Base-by-base conservation (phyloP, 805 yeast species). In the Brettanomyces bruxellensis region DNA sequence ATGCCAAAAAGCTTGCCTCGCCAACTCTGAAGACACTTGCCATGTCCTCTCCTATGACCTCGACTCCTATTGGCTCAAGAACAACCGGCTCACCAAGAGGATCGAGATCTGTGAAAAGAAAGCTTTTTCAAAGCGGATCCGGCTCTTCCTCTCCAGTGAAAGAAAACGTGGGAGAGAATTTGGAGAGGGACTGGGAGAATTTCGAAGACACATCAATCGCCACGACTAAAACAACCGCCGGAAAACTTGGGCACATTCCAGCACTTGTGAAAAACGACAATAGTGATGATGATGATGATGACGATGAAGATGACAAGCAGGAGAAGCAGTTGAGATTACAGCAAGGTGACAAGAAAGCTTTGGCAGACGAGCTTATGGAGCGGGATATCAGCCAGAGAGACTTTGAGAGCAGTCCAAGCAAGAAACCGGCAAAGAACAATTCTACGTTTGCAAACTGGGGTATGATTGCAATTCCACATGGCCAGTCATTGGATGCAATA, bases 231-330 rank as follows among this genome's bases (percentile, higher is more conserved):
- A 9, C 32, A 1, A 9, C 9, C 7, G 41, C 24, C 41, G 25
- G 49, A 40, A 57, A 38, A 51, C 50, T 36, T 48, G 51, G 28
- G 56, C 57, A 43, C 51, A 55, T 44, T 58, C 58, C 42, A 49
- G 59, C 23, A 6, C 45, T 55, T 18, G 45, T 46, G 14, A 47
- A 48, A 41, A 45, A 47, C 35, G 47, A 47, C 38, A 63, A 58
- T 4, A 45, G 48, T 36, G 47, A 48, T 32, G 64, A 59, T 4
- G 49, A 49, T 13, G 62, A 38, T 7, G 41, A 38, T 2, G 25
- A 18, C 3, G 41, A 28, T 28, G 32, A 28, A 28, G 32, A 28
- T 7, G 32, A 28, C 11, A 28, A 6, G 11, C 32, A 28, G 32
- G 3, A 28, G 32, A 6, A 28, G 32, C 11, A 7, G 18, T 18